Conservation (phyloP, 768 basidiomycete species). For the Calocybe gangraenosa region DNA sequence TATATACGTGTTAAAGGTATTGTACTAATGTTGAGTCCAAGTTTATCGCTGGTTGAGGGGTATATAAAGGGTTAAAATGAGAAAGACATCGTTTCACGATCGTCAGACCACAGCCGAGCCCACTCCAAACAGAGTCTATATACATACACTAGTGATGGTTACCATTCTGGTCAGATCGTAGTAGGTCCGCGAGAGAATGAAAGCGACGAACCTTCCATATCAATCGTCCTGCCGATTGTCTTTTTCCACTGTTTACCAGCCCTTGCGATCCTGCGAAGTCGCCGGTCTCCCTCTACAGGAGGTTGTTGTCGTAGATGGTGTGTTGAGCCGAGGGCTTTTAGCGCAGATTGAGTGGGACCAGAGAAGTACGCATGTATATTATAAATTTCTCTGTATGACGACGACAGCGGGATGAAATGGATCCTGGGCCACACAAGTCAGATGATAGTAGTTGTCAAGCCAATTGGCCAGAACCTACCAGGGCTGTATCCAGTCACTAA, state of each 20-base stretch:
- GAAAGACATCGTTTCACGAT: constrained; percentile 67
- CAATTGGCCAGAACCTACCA: constrained; percentile 39
- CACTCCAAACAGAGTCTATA: constrained; percentile 88
- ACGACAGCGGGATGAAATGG: constrained; percentile 90
- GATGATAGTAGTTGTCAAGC: neutral
- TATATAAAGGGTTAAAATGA: no score
- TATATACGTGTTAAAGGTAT: no score
- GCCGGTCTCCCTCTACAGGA: constrained; percentile 60
- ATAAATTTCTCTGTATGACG: constrained; percentile 87
- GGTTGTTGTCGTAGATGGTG: constrained; percentile 27
- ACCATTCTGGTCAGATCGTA: neutral
- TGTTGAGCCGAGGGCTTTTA: constrained; percentile 51
- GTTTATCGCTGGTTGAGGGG: no score
- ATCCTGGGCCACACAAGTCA: constrained; percentile 48
- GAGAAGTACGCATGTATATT: constrained; percentile 93
- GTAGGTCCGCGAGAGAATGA: neutral
- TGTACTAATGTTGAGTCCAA: no score
- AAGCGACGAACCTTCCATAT: constrained; percentile 81
- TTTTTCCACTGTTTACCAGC: constrained; percentile 94
- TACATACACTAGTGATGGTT: constrained; percentile 62
- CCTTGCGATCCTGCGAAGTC: constrained; percentile 76
- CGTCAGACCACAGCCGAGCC: constrained; percentile 79
- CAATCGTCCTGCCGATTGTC: constrained; percentile 73
- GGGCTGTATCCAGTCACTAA: constrained; percentile 88
- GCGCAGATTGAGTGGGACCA: constrained; percentile 63